Evolutionary conservation across 1,139 yeast species (phyloP).

Genomic region (Diutina mesorugosa): DNA sequence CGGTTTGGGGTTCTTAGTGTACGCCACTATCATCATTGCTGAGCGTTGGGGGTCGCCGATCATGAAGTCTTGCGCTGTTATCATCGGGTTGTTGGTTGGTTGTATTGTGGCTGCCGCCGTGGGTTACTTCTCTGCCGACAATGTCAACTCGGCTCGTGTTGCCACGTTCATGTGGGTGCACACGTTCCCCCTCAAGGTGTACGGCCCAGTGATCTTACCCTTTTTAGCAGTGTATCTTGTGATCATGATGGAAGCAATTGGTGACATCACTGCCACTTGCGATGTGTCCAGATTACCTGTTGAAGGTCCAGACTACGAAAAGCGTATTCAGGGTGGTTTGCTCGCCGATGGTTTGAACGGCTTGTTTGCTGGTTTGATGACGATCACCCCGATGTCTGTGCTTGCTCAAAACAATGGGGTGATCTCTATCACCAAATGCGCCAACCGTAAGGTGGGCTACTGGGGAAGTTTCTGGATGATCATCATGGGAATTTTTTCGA

Average conservation of each 20-base stretch:
- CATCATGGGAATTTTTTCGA: conserved; percentile 1
- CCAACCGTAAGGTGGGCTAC: conserved; percentile 2
- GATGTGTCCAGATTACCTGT: conserved; percentile 1
- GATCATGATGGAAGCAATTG: conserved; percentile 2
- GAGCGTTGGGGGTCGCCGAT: background rate
- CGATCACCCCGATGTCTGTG: conserved; percentile 1
- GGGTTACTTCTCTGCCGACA: background rate
- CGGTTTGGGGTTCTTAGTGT: conserved; percentile 1
- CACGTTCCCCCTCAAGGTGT: background rate
- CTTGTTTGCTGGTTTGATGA: background rate
- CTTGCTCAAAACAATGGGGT: conserved; percentile 2
- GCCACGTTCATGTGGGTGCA: conserved; percentile 2
- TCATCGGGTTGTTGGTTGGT: background rate
- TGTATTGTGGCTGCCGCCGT: conserved; percentile 1
- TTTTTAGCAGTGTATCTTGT: background rate
- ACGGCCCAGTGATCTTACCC: conserved; percentile 1
- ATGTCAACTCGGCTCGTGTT: background rate
- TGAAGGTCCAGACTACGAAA: background rate
- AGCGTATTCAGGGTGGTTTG: background rate
- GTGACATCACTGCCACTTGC: conserved; percentile 2
- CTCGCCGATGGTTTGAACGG: conserved; percentile 1
- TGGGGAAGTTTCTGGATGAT: conserved; percentile 2
- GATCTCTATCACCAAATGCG: conserved; percentile 1
- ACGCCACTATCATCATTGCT: background rate
- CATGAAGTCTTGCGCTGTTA: conserved; percentile 2